Evolutionary conservation across 75 land plant genomes (phyloP).

Genomic region (Azolla pinnata): DNA sequence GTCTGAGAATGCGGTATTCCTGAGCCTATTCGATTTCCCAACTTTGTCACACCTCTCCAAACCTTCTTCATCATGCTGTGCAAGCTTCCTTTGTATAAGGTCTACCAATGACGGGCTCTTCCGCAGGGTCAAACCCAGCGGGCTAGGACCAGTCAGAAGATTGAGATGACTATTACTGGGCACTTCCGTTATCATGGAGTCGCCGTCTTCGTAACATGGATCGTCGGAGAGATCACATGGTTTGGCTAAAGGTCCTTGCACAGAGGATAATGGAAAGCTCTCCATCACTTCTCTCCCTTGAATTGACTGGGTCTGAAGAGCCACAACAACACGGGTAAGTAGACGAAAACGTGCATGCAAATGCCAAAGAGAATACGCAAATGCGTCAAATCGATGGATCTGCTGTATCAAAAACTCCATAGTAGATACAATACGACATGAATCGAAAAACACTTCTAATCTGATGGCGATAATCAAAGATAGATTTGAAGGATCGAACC

Average conservation of each 20-base stretch:
- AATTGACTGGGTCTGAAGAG: not conserved
- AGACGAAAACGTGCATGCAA: not conserved
- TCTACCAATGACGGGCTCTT: constrained; percentile 89
- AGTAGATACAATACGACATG: not conserved
- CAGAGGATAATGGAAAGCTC: no score
- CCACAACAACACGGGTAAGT: not conserved
- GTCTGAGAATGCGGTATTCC: constrained; percentile 6
- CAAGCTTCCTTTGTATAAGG: constrained; percentile 51
- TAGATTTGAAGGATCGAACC: not conserved
- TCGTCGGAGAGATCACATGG: no score
- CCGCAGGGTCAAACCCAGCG: constrained; percentile 64
- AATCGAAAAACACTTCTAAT: not conserved
- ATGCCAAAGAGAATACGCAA: no score
- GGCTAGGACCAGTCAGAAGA: constrained; percentile 81
- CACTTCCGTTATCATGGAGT: no score
- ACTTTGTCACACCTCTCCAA: not conserved
- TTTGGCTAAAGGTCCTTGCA: no score
- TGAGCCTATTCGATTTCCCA: constrained; percentile 4
- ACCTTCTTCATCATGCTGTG: constrained; percentile 15
- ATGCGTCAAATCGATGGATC: no score
- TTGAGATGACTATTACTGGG: constrained; percentile 22
- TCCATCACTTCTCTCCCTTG: not conserved
- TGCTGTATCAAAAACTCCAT: no score
- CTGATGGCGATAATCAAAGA: no score
- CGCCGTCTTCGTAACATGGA: no score